Evolutionary conservation across 2,329 filamentous ascomycete genomes (phyloP).

Genomic region (Metarhizium anisopliae): DNA sequence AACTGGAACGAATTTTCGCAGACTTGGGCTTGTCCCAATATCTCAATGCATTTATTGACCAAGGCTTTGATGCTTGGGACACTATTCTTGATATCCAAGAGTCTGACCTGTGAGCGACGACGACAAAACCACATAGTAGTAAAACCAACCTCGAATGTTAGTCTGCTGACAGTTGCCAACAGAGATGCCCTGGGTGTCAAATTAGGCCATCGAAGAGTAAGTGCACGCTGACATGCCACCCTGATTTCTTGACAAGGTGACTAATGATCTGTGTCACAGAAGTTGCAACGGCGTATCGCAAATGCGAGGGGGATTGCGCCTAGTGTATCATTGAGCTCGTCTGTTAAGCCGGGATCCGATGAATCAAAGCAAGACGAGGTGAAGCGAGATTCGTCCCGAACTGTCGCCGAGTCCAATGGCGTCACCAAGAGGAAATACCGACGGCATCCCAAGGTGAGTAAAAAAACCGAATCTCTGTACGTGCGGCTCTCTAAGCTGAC

Average conservation of each 20-base stretch:
- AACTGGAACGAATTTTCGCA: slow-evolving; percentile 57
- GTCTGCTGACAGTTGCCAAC: slow-evolving; percentile 14
- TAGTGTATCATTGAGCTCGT: slow-evolving; percentile 40
- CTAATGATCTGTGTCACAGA: slow-evolving; percentile 36
- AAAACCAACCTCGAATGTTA: background rate
- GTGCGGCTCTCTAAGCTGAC: background rate
- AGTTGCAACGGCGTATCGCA: slow-evolving; percentile 75
- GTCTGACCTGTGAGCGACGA: slow-evolving; percentile 59
- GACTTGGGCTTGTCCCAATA: slow-evolving; percentile 75
- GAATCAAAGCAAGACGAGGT: slow-evolving; percentile 45
- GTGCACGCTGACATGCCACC: slow-evolving; percentile 19
- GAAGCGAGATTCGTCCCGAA: slow-evolving; percentile 36
- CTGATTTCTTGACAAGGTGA: slow-evolving; percentile 1
- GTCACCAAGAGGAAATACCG: slow-evolving; percentile 65
- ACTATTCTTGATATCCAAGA: slow-evolving; percentile 78
- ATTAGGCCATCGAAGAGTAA: slow-evolving; percentile 69
- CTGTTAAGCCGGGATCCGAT: slow-evolving; percentile 42
- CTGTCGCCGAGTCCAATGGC: slow-evolving; percentile 33
- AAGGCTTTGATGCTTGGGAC: slow-evolving; percentile 81
- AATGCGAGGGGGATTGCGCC: slow-evolving; percentile 58
- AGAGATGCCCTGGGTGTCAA: slow-evolving; percentile 70
- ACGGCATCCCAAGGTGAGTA: slow-evolving; percentile 61
- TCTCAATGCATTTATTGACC: slow-evolving; percentile 60
- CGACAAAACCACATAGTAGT: background rate
- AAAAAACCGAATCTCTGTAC: background rate